These are phyloP conservation scores for Calonectria naviculata DNA, from an alignment of 2,329 filamentous ascomycete genomes.

Conservation along the genomic window DNA sequence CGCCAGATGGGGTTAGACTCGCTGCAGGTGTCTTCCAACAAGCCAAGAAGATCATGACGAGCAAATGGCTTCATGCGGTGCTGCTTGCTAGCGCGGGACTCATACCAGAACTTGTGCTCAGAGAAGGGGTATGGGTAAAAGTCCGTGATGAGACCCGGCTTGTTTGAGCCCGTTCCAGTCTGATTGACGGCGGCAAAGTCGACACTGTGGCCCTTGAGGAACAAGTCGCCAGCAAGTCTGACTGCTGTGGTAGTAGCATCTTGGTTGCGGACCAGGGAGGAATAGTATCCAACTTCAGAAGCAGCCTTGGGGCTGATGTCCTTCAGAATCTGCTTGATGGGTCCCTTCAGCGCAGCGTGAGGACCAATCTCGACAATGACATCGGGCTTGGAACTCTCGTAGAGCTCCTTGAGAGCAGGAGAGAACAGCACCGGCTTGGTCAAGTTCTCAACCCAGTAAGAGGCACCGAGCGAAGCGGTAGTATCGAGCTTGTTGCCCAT, in stretches of 20 bases:
- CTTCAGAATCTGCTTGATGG: slow-evolving; percentile 62
- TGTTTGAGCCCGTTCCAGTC: slow-evolving; percentile 16
- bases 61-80: slow-evolving; percentile 53
- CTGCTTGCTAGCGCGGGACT: slow-evolving; percentile 55
- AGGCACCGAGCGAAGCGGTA: slow-evolving; percentile 47
- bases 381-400: slow-evolving; percentile 34
- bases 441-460: slow-evolving; percentile 60
- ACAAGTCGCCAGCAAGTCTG: slow-evolving; percentile 57
- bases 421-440: slow-evolving; percentile 57
- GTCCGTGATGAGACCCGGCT: slow-evolving; percentile 50
- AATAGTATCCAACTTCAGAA: slow-evolving; percentile 54
- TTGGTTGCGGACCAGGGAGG: slow-evolving; percentile 63
- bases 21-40: slow-evolving; percentile 55
- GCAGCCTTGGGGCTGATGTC: slow-evolving; percentile 52
- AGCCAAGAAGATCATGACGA: slow-evolving; percentile 60
- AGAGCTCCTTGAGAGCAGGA: slow-evolving; percentile 9
- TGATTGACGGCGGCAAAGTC: slow-evolving; percentile 61
- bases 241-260: slow-evolving; percentile 58
- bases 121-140: slow-evolving; percentile 61
- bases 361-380: slow-evolving; percentile 59
- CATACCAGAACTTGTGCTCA: slow-evolving; percentile 59
- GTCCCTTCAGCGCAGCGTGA: slow-evolving; percentile 60
- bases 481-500: slow-evolving; percentile 53
- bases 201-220: slow-evolving; percentile 55
- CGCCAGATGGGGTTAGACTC: slow-evolving; percentile 61